These are phyloP conservation scores for Aspergillus proliferans DNA, from an alignment of 2,329 filamentous ascomycete species.

Conservation along the genomic window DNA sequence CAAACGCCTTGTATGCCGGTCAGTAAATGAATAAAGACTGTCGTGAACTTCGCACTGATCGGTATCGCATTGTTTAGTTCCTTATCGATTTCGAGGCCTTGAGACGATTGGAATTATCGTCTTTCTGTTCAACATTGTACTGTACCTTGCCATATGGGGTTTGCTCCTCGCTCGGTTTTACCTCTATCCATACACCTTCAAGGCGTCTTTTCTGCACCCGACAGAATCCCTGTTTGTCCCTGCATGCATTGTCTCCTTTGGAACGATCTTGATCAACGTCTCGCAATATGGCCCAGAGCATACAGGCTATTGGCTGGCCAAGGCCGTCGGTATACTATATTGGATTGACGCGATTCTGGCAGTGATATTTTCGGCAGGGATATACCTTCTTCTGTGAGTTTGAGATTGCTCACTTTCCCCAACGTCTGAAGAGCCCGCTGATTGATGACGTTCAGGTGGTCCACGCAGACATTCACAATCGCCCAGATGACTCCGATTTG, in stretches of 20 bases:
- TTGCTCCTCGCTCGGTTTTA: conserved; percentile 65
- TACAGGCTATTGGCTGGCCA: conserved; percentile 56
- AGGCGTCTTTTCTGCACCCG: conserved; percentile 66
- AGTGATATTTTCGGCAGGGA: conserved; percentile 59
- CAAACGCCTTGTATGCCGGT: conserved; percentile 56
- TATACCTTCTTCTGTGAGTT: conserved; percentile 64
- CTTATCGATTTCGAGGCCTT: conserved; percentile 52
- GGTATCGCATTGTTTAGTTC: conserved; percentile 30
- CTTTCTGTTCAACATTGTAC: conserved; percentile 56
- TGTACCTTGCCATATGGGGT: conserved; percentile 58
- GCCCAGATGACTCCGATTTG: conserved; percentile 81
- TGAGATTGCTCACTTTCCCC: background rate
- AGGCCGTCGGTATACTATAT: conserved; percentile 60
- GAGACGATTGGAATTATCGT: conserved; percentile 55
- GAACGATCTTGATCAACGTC: conserved; percentile 70
- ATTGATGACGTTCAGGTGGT: conserved; percentile 44
- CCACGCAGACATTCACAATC: conserved; percentile 62
- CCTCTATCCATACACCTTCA: conserved; percentile 63
- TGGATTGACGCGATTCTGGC: conserved; percentile 68
- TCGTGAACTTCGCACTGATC: background rate
- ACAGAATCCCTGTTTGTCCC: conserved; percentile 74
- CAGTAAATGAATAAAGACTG: conserved; percentile 15
- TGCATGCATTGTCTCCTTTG: conserved; percentile 61
- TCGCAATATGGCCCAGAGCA: conserved; percentile 67
- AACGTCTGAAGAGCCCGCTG: background rate